Evolutionary conservation across 73 alveolate genomes (phyloP), one percentile per base, ranked within the genome.

Genomic region (Paramecium octaurelia): DNA sequence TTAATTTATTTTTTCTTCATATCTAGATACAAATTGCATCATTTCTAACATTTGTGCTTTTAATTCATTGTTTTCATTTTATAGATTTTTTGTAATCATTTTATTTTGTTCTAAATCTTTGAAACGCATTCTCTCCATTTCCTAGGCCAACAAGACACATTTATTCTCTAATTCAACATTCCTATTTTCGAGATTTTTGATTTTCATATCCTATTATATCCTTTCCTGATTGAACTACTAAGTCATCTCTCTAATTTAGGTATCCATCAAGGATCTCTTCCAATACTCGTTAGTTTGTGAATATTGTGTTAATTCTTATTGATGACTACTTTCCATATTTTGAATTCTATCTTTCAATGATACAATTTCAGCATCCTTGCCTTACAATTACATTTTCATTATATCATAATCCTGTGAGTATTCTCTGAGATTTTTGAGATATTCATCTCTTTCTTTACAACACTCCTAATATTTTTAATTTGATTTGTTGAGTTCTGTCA

Each of bases 151-250:
- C 46, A 80, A 48, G 1, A 43, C 91, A 44, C 70, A 44, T 46
- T 80, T 80, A 43, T 80, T 80, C 18, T 80, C 91, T 42, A 80
- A 46, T 24, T 80, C 91, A 21, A 80, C 57, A 31, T 42, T 80
- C 7, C 11, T 42, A 80, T 24, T 23, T 8, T 80, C 57, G 20
- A 40, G 18, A 21, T 40, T 44, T 24, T 23, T 42, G 1, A 80
- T 27, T 80, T 80, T 21, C 14, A 24, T 5, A 31, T 80, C 91
- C 23, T 6, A 43, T 80, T 44, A 18, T 1, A 14, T 11, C 21
- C 91, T 80, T 0, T 80, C 91, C 11, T 80, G 21, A 80, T 80
- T 80, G 27, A 43, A 80, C 8, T 80, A 8, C n/a, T 31, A 20
- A 0, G 76, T 44, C 0, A 80, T 80, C 24, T 80, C 91, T 24